Percentiles rank a stretch among this genome's conserved stretches.
These are phyloP conservation scores for Tuber brumale DNA, from an alignment of 495 filamentous ascomycete species.

Conservation along the genomic window DNA sequence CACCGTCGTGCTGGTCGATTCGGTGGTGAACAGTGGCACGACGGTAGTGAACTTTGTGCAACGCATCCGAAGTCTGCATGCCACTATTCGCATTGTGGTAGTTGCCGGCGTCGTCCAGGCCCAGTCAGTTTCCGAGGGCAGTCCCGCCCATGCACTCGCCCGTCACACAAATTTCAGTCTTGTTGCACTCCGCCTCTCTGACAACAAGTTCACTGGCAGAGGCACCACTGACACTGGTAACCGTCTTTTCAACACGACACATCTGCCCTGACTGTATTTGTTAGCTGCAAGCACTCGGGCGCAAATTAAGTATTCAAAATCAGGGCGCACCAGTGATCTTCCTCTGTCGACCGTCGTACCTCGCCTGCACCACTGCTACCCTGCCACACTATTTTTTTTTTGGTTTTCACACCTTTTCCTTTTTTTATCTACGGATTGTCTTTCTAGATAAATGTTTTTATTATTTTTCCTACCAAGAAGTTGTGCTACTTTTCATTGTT, in stretches of 20 bases:
- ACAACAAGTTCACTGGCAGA: slow-evolving; percentile 52
- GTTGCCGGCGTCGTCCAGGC: slow-evolving; percentile 55
- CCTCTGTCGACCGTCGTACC: neutral
- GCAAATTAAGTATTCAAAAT: neutral
- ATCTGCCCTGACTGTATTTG: slow-evolving; percentile 25
- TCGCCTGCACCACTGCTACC: neutral
- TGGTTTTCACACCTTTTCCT: neutral
- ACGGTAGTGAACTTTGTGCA: slow-evolving; percentile 51
- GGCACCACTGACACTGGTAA: slow-evolving; percentile 55
- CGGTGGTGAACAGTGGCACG: slow-evolving; percentile 56
- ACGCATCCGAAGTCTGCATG: slow-evolving; percentile 47
- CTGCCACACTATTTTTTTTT: neutral
- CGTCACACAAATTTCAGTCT: slow-evolving; percentile 43
- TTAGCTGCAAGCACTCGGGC: too few species aligned
- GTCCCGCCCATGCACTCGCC: slow-evolving; percentile 40
- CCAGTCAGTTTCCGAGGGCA: slow-evolving; percentile 41
- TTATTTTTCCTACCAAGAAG: neutral
- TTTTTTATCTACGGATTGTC: neutral
- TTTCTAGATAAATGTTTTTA: neutral
- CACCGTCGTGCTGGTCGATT: slow-evolving; percentile 56
- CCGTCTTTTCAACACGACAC: slow-evolving; percentile 55
- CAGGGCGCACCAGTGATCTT: neutral
- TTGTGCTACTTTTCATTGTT: neutral
- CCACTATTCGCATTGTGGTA: slow-evolving; percentile 50
- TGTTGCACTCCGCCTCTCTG: slow-evolving; percentile 52